phyloP scores from a whole-genome alignment of 495 filamentous ascomycete genomes.

The Penicillium pancosmium region DNA sequence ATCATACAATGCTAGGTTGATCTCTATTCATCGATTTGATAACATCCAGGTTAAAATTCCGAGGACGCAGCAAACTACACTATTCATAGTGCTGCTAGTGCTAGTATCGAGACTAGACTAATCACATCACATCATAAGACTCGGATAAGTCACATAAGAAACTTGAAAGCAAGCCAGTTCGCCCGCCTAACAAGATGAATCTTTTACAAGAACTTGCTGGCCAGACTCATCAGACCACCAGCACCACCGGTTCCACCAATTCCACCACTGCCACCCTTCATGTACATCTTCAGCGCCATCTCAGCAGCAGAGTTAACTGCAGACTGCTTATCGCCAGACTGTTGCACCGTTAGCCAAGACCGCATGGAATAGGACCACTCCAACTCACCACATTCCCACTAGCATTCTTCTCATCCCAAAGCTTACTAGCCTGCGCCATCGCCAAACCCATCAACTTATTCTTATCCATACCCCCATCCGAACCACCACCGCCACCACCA shows the following conservation, averaged over 20 bases:
- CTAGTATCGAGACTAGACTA: too few species aligned
- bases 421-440: slow-evolving; percentile 66
- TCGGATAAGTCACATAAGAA: too few species aligned
- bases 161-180: too few species aligned
- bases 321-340: slow-evolving; percentile 61
- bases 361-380: neutral
- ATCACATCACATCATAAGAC: too few species aligned
- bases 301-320: slow-evolving; percentile 62
- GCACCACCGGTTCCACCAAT: slow-evolving; percentile 49
- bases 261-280: slow-evolving; percentile 60
- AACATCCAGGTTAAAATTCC: too few species aligned
- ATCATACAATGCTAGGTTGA: too few species aligned
- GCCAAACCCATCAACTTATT: slow-evolving; percentile 67
- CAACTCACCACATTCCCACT: slow-evolving; percentile 54
- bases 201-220: slow-evolving; percentile 53
- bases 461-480: slow-evolving; percentile 45
- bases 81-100: too few species aligned
- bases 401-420: slow-evolving; percentile 61
- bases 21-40: too few species aligned
- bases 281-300: slow-evolving; percentile 71
- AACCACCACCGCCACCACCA: slow-evolving; percentile 35
- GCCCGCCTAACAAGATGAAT: too few species aligned
- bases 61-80: too few species aligned
- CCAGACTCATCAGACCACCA: slow-evolving; percentile 57
- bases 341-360: neutral